phyloP scores from a whole-genome alignment of 192 early-diverging fungal genomes.

The Backusella tarrabulga region DNA sequence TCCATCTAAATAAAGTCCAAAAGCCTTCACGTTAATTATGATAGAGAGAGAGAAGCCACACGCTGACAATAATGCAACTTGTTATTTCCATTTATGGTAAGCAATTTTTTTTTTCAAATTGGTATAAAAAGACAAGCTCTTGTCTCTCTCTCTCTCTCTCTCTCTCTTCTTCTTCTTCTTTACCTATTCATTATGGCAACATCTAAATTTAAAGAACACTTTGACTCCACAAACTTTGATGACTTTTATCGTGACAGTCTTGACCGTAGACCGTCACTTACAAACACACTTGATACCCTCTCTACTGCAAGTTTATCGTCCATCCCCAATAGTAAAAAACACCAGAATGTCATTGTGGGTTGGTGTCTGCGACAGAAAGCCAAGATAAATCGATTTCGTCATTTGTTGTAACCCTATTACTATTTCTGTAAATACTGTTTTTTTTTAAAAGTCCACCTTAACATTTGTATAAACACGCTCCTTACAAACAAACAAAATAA shows the following conservation, averaged over 20 bases:
- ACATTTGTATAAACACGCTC: background rate
- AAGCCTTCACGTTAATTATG: background rate
- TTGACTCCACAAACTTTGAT: background rate
- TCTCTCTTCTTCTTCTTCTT: too few species aligned
- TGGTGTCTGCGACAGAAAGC: constrained; percentile 9
- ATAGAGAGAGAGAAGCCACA: background rate
- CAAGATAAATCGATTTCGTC: constrained; percentile 10
- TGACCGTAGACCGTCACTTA: background rate
- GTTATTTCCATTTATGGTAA: background rate
- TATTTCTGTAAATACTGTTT: background rate
- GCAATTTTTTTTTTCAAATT: background rate
- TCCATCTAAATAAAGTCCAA: background rate
- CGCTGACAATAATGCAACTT: background rate
- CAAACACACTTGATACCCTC: background rate
- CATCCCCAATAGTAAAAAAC: background rate
- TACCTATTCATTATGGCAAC: background rate
- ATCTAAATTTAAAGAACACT: constrained; percentile 4
- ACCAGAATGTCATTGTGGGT: background rate
- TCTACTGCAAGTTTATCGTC: background rate
- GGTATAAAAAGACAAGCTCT: background rate
- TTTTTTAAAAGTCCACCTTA: too few species aligned
- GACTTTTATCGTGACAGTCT: background rate
- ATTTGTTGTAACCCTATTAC: background rate
- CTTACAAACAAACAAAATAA: background rate
- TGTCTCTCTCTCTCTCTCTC: too few species aligned